Percentiles rank a stretch among this genome's conserved stretches.
Conservation (phyloP, 2,329 filamentous ascomycete species). For the Fusarium sp. region DNA sequence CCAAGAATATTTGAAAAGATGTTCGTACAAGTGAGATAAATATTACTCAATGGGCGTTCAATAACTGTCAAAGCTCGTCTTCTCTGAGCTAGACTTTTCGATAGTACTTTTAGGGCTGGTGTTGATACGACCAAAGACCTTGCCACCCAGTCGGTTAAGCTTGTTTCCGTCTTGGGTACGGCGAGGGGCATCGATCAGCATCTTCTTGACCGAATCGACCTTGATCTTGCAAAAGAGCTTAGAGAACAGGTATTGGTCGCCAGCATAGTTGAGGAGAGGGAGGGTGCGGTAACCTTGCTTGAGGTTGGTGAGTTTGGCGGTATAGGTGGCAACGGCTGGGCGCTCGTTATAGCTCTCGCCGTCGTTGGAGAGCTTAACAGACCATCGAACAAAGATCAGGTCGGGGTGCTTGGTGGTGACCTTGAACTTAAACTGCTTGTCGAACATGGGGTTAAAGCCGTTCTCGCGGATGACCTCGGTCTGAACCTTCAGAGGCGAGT, state of each 20-base stretch:
- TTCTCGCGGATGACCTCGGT: constrained; percentile 88
- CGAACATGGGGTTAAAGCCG: constrained; percentile 92
- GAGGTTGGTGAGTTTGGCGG: constrained; percentile 88
- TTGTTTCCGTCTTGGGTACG: constrained; percentile 60
- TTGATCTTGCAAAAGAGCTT: constrained; percentile 92
- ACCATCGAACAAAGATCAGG: constrained; percentile 93
- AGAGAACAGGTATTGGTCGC: constrained; percentile 94
- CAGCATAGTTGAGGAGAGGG: constrained; percentile 87
- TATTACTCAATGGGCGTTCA: constrained; percentile 36
- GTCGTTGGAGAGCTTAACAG: constrained; percentile 87
- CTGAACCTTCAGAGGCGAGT: constrained; percentile 78
- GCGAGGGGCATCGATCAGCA: constrained; percentile 65
- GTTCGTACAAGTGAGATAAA: constrained; percentile 37
- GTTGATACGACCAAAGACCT: constrained; percentile 68
- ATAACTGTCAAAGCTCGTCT: constrained; percentile 60
- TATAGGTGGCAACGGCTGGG: constrained; percentile 85
- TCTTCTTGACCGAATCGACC: constrained; percentile 68
- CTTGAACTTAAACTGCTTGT: constrained; percentile 81
- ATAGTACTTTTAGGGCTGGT: constrained; percentile 66
- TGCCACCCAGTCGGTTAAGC: constrained; percentile 68
- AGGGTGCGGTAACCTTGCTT: constrained; percentile 94
- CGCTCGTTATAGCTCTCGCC: constrained; percentile 73
- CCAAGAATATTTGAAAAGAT: constrained; percentile 41
- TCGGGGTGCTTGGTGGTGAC: constrained; percentile 95
- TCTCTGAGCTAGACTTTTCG: constrained; percentile 65